Conservation (phyloP, 495 filamentous ascomycete genomes). For the Extremus antarcticus region DNA sequence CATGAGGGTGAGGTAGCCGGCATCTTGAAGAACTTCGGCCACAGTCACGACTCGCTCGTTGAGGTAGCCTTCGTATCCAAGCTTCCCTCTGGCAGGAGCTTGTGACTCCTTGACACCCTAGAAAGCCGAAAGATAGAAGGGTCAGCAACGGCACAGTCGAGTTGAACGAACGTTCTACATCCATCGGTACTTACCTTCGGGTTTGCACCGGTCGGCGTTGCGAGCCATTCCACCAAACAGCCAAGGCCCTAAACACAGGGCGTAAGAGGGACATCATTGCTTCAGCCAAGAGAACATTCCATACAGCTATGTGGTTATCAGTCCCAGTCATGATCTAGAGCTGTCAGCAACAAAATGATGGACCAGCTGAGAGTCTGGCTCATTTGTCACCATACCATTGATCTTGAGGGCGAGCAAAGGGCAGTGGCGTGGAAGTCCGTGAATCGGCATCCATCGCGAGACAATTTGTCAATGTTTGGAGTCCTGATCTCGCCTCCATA, state of each 20-base stretch:
- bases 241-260: too few species aligned
- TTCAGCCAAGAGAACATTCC: too few species aligned
- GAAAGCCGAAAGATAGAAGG: too few species aligned
- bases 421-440: constrained; percentile 19
- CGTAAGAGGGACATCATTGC: too few species aligned
- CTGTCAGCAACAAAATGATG: neutral
- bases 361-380: neutral
- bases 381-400: constrained; percentile 36
- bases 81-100: constrained; percentile 2
- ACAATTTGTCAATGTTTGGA: constrained; percentile 25
- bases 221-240: neutral
- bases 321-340: constrained; percentile 28
- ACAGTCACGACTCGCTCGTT: constrained; percentile 40
- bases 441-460: constrained; percentile 19
- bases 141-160: too few species aligned
- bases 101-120: neutral
- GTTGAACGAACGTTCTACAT: too few species aligned
- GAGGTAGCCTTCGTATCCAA: constrained; percentile 1
- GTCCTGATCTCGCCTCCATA: constrained; percentile 31
- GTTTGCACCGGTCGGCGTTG: neutral
- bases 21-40: constrained; percentile 47
- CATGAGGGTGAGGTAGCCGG: constrained; percentile 49
- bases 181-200: too few species aligned
- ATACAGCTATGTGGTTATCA: constrained; percentile 40
- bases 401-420: constrained; percentile 28